Evolutionary conservation across 345 rosid species (phyloP).

Genomic region (Pugionium dolabratum): DNA sequence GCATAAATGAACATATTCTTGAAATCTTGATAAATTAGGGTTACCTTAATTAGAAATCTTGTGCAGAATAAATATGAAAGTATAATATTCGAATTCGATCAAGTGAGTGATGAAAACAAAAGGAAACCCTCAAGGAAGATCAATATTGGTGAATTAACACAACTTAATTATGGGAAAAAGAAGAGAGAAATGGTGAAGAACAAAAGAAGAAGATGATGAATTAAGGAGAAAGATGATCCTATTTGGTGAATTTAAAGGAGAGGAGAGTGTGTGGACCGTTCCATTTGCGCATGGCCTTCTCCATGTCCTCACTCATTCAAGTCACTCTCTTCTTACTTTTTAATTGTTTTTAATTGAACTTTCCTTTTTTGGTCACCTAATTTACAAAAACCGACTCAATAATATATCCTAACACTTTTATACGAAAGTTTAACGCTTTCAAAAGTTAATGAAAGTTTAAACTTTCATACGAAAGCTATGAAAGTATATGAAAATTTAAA

Average conservation of each 20-base stretch:
- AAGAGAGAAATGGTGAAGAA: constrained; percentile 11
- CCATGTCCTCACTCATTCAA: constrained; percentile 59
- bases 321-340: constrained; percentile 41
- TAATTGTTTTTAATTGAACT: neutral
- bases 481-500: too few relatives aligned
- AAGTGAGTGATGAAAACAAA: neutral
- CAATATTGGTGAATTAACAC: constrained; percentile 1
- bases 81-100: neutral
- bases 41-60: constrained; percentile 14
- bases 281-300: constrained; percentile 70
- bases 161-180: neutral
- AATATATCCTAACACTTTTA: too few relatives aligned
- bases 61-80: neutral
- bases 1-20: neutral
- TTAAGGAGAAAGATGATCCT: constrained; percentile 21
- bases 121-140: neutral
- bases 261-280: constrained; percentile 57
- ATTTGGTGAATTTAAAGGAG: constrained; percentile 32
- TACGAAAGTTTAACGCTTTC: too few relatives aligned
- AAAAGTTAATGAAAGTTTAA: too few relatives aligned
- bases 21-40: constrained; percentile 3
- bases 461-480: too few relatives aligned
- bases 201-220: constrained; percentile 5
- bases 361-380: neutral
- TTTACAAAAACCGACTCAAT: too few relatives aligned